Evolutionary conservation across 352 stramenopile species (phyloP).

Genomic region (Phytopythium sindhum): DNA sequence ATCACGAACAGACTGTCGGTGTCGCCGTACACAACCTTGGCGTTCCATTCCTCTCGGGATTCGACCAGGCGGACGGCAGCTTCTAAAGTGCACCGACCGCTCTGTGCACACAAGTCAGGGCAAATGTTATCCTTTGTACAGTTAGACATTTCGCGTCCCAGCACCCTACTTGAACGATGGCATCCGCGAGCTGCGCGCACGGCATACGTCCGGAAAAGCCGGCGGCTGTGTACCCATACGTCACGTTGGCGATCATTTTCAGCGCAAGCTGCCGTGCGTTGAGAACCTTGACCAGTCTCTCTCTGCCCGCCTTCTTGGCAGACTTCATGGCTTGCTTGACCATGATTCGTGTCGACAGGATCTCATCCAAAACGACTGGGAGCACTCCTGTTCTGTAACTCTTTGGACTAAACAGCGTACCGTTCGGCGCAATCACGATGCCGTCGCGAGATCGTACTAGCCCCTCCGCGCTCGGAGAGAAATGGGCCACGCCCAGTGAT

Average conservation of each 20-base stretch:
- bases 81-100: slow-evolving; percentile 90
- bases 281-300: slow-evolving; percentile 60
- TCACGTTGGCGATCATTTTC: slow-evolving; percentile 99
- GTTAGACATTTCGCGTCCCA: neutral
- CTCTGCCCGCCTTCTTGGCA: slow-evolving; percentile 72
- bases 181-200: slow-evolving; percentile 95
- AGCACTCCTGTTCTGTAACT: slow-evolving; percentile 93
- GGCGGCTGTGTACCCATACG: slow-evolving; percentile 98
- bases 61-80: slow-evolving; percentile 93
- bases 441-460: slow-evolving; percentile 47
- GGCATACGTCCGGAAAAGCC: slow-evolving; percentile 98
- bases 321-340: slow-evolving; percentile 97
- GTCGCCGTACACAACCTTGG: slow-evolving; percentile 95
- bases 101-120: slow-evolving; percentile 26
- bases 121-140: neutral
- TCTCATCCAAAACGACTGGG: slow-evolving; percentile 96
- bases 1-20: slow-evolving; percentile 99
- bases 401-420: slow-evolving; percentile 94
- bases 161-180: slow-evolving; percentile 93
- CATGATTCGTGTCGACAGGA: slow-evolving; percentile 96
- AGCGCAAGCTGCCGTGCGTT: slow-evolving; percentile 91
- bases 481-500: slow-evolving; percentile 61
- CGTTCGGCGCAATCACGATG: slow-evolving; percentile 89
- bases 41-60: slow-evolving; percentile 71
- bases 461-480: slow-evolving; percentile 33